phyloP scores from a whole-genome alignment of 192 early-diverging fungal species.

The Funneliformis mosseae region DNA sequence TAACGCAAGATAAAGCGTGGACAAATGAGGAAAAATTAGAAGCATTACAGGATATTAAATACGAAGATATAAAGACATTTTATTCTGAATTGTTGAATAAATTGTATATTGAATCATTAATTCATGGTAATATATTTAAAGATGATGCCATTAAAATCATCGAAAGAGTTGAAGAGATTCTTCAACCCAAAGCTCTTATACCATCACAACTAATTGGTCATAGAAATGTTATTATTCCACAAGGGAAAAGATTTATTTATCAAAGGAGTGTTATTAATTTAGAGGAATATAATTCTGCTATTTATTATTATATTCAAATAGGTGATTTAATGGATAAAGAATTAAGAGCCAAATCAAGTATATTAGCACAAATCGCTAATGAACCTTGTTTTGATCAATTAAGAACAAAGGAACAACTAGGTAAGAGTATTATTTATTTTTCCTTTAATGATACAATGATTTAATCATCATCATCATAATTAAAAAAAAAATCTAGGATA shows the following conservation, averaged over 20 bases:
- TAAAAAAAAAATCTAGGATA: slow-evolving; percentile 52
- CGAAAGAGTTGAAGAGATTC: slow-evolving; percentile 55
- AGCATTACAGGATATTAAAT: slow-evolving; percentile 71
- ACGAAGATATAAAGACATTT: slow-evolving; percentile 74
- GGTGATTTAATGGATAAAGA: slow-evolving; percentile 68
- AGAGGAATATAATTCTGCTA: slow-evolving; percentile 85
- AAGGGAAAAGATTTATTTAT: slow-evolving; percentile 52
- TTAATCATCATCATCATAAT: slow-evolving; percentile 8
- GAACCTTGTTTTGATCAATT: slow-evolving; percentile 95
- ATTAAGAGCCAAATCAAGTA: slow-evolving; percentile 67
- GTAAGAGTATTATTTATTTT: slow-evolving; percentile 38
- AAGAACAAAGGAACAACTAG: slow-evolving; percentile 87
- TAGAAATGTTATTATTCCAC: slow-evolving; percentile 58
- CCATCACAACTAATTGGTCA: slow-evolving; percentile 55
- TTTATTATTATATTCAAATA: slow-evolving; percentile 84
- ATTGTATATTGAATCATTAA: slow-evolving; percentile 75
- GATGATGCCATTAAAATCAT: slow-evolving; percentile 67
- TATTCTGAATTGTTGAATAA: slow-evolving; percentile 71
- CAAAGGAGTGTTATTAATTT: slow-evolving; percentile 67
- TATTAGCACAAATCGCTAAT: slow-evolving; percentile 80
- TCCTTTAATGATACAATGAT: background rate
- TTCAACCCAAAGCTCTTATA: slow-evolving; percentile 64
- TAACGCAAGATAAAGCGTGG: slow-evolving; percentile 82
- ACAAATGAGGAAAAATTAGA: slow-evolving; percentile 77
- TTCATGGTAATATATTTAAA: slow-evolving; percentile 81